phyloP scores from a whole-genome alignment of 805 yeast genomes.

The Hanseniaspora lindneri region DNA sequence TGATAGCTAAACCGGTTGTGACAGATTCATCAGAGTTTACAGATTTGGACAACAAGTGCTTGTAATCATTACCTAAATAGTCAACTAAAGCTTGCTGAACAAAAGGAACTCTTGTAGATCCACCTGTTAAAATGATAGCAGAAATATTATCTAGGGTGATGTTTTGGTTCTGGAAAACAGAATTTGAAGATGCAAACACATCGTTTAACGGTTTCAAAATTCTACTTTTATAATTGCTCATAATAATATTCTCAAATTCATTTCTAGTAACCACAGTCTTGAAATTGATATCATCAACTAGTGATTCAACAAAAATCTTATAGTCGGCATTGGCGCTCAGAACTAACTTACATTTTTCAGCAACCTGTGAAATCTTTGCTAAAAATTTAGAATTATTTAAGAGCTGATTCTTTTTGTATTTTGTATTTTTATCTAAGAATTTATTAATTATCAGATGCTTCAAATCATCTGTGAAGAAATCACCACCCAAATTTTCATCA shows the following conservation, averaged over 20 bases:
- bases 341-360: slow-evolving; percentile 80
- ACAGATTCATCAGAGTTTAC: slow-evolving; percentile 95
- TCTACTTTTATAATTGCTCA: slow-evolving; percentile 23
- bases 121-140: slow-evolving; percentile 77
- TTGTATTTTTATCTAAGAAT: slow-evolving; percentile 32
- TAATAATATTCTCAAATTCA: slow-evolving; percentile 49
- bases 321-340: slow-evolving; percentile 82
- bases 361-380: slow-evolving; percentile 61
- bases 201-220: slow-evolving; percentile 35
- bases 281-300: slow-evolving; percentile 65
- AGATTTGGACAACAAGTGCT: slow-evolving; percentile 53
- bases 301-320: slow-evolving; percentile 60
- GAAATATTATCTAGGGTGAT: slow-evolving; percentile 31
- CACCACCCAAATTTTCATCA: slow-evolving; percentile 65
- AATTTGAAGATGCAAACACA: slow-evolving; percentile 43
- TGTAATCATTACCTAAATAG: slow-evolving; percentile 38
- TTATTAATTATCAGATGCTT: slow-evolving; percentile 48
- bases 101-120: slow-evolving; percentile 80
- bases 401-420: slow-evolving; percentile 21
- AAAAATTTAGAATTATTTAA: slow-evolving; percentile 43
- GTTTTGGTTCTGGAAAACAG: slow-evolving; percentile 32
- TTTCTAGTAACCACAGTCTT: slow-evolving; percentile 53
- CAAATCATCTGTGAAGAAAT: slow-evolving; percentile 52
- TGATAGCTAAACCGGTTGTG: slow-evolving; percentile 76
- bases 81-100: slow-evolving; percentile 52